Base-by-base conservation (phyloP, 1,284 basidiomycete genomes). In the Porogramme epimiltina region DNA sequence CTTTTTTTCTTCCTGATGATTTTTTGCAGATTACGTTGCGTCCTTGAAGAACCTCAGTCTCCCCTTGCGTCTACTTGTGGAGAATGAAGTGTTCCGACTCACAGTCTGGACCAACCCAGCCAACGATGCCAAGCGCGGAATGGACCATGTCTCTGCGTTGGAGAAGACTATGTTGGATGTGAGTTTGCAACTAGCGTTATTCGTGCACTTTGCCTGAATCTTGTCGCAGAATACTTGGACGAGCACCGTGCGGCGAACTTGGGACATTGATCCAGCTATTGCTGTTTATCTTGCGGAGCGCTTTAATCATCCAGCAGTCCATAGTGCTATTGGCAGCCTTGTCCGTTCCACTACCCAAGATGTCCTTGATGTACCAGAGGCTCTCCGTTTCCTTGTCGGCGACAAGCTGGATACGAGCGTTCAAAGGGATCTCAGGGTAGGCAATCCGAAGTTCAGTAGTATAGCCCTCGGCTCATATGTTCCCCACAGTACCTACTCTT, bases 81-180 rank as follows among this genome's bases (percentile, higher is more conserved):
- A 97, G 69, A 95, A 92, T 65, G 97, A 99, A 68, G 85, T 96
- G 39, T 85, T 80, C 62, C 81, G 94, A 13, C 72, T 99, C 42
- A 81, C 77, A 3, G 95, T 99, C 1, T 99, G 97, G 97, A 78
- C 79, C 43, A 98, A 99, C 69, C 93, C 95, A 0, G 78, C 83
- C 23, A 89, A 87, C 58, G 93, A 95, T 56, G 63, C 77, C 2
- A 84, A 81, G 60, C 82, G 89, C 56, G 89, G 85, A 10, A 66
- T 65, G 18, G 86, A 93, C 63, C 75, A 87, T 45, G 60, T 78
- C 25, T 73, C 76, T 9, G 72, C 70, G n/a, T 72, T 77, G n/a
- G 85, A 90, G 62, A 77, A 80, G 50, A 75, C 76, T 8, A 74
- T 87, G 58, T 62, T 77, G 0, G 85, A 87, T 58, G 89, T 91